phyloP scores from a whole-genome alignment of 495 filamentous ascomycete species.

The Rostrohypoxylon terebratum region DNA sequence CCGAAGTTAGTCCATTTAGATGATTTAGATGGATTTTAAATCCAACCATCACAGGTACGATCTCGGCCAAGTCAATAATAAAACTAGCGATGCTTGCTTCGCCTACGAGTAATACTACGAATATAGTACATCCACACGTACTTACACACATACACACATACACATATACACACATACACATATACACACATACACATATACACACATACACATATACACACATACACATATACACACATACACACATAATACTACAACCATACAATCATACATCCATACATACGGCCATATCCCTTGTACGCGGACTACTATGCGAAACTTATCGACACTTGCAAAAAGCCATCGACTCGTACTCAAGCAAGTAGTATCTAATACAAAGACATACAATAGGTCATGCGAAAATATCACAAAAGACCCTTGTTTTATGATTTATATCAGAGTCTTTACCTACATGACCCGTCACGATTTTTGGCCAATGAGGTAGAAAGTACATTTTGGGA shows the following conservation, averaged over 20 bases:
- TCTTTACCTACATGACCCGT: constrained; percentile 12
- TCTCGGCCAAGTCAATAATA: constrained; percentile 41
- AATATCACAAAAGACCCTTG: constrained; percentile 14
- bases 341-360: neutral
- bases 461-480: constrained; percentile 21
- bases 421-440: constrained; percentile 25
- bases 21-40: constrained; percentile 21
- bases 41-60: constrained; percentile 44
- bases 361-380: neutral
- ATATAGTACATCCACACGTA: constrained; percentile 11
- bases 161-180: neutral
- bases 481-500: neutral
- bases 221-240: neutral
- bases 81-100: constrained; percentile 12
- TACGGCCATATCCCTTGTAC: constrained; percentile 9
- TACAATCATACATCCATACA: constrained; percentile 7
- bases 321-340: constrained; percentile 5
- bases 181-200: constrained; percentile 10
- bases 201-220: neutral
- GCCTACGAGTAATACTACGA: constrained; percentile 12
- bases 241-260: no score
- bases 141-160: neutral
- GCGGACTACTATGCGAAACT: neutral
- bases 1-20: constrained; percentile 35
- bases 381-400: constrained; percentile 7